phyloP scores from a whole-genome alignment of 1,284 basidiomycete species.

The Farysia itapuensis region DNA sequence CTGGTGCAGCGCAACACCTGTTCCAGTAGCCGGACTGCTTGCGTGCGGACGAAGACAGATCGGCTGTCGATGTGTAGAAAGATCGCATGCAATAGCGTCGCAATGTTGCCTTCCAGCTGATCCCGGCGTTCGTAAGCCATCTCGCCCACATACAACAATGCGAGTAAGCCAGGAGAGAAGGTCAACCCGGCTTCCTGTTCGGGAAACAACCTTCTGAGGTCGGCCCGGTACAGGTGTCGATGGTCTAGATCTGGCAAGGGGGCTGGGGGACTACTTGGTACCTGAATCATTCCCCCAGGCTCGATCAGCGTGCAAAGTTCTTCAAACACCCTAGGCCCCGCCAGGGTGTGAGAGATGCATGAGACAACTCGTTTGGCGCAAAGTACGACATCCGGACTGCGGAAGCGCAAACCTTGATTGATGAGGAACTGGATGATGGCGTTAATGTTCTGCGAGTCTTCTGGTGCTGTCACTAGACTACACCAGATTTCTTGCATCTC shows the following conservation, averaged over 20 bases:
- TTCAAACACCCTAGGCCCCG: slow-evolving; percentile 75
- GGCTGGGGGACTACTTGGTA: slow-evolving; percentile 68
- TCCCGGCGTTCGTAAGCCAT: slow-evolving; percentile 76
- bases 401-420: slow-evolving; percentile 82
- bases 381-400: slow-evolving; percentile 74
- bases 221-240: slow-evolving; percentile 47
- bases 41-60: slow-evolving; percentile 70
- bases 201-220: slow-evolving; percentile 32
- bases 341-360: slow-evolving; percentile 76
- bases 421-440: slow-evolving; percentile 80
- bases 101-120: slow-evolving; percentile 73
- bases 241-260: slow-evolving; percentile 55
- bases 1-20: slow-evolving; percentile 39
- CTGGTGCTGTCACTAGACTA: slow-evolving; percentile 67
- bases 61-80: slow-evolving; percentile 83
- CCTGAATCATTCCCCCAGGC: slow-evolving; percentile 74
- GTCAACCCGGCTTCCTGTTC: slow-evolving; percentile 33
- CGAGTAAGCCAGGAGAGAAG: slow-evolving; percentile 79
- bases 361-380: slow-evolving; percentile 82
- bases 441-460: slow-evolving; percentile 69
- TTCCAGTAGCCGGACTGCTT: slow-evolving; percentile 69
- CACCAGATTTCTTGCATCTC: slow-evolving; percentile 82
- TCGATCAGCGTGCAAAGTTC: slow-evolving; percentile 82
- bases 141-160: slow-evolving; percentile 81
- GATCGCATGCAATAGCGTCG: slow-evolving; percentile 76